Conservation (phyloP, 805 yeast species). For the Teunomyces funiuensis region DNA sequence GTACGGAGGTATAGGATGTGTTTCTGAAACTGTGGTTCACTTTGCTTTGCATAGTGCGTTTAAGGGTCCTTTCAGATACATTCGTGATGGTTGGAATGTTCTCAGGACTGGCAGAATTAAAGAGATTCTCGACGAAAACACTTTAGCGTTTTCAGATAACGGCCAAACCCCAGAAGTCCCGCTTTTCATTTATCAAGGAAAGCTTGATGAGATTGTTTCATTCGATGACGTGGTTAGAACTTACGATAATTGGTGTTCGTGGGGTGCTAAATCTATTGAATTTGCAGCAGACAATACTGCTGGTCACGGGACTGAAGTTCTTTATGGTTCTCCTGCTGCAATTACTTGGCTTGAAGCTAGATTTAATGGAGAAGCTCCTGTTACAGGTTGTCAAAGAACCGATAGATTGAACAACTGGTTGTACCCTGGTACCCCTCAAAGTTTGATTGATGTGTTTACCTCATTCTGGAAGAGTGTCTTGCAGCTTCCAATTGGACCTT, state of each 20-base stretch:
- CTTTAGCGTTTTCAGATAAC: conserved; percentile 17
- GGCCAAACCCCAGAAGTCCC: conserved; percentile 13
- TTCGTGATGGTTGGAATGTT: conserved; percentile 17
- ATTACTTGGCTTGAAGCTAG: conserved; percentile 18
- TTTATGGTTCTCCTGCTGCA: conserved; percentile 17
- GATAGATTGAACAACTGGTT: conserved; percentile 50
- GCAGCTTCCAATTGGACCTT: conserved; percentile 3
- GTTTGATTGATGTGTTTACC: background rate
- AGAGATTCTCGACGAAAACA: conserved; percentile 20
- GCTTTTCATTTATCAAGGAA: conserved; percentile 12
- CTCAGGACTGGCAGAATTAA: conserved; percentile 13
- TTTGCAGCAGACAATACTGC: conserved; percentile 22
- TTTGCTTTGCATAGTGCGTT: conserved; percentile 12
- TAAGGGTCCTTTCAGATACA: conserved; percentile 11
- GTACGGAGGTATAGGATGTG: background rate
- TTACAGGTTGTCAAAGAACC: conserved; percentile 23
- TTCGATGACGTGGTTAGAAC: conserved; percentile 11
- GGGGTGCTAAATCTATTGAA: conserved; percentile 26
- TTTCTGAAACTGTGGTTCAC: conserved; percentile 7
- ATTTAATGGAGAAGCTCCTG: conserved; percentile 15
- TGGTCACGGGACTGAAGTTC: conserved; percentile 20
- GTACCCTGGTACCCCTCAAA: conserved; percentile 33
- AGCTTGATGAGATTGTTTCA: conserved; percentile 14
- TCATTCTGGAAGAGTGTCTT: conserved; percentile 3
- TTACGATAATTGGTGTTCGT: conserved; percentile 28